Base-by-base conservation (phyloP, 352 stramenopile species). In the Globisporangium paroecandrum region DNA sequence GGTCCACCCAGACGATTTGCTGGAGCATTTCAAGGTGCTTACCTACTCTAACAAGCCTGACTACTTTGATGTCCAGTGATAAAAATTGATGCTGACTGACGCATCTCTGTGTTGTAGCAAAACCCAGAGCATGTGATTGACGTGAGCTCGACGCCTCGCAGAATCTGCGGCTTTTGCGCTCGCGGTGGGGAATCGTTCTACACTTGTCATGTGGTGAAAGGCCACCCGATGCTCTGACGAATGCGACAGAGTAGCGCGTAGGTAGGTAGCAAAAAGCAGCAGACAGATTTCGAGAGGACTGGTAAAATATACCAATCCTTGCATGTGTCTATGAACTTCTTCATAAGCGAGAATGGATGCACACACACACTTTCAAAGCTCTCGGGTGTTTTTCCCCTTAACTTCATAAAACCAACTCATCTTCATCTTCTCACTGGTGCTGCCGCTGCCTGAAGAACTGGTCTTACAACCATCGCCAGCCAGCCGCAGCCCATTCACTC, bases 101-200 rank as follows among this genome's bases (percentile, higher is more conserved):
- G 34, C 54, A n/a, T 47, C 20, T 69, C 12, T 57, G 10, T 47
- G 15, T 36, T 13, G 9, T 58, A 94, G 86, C 57, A 76, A 69
- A 77, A 94, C 41, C 87, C 87, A 1, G 67, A 84, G 49, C 83
- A 94, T 51, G 82, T 93, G 36, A 78, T 94, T 56, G 87, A 94
- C 63, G 87, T 92, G 4, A 79, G 77, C 24, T 74, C 73, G 1
- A 80, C 77, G 24, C 73, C 69, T 7, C 68, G 75, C 43, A 76
- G 70, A 10, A 49, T 89, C 54, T 94, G 87, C 32, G 66, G 66
- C 47, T 41, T 64, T 32, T 94, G 87, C 66, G 43, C 56, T 8
- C 74, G 62, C 10, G 53, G 73, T 25, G 71, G 70, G 25, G 73
- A 67, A 27, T 80, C 63, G 4, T 94, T 94, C 70, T 79, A 84